Percentiles rank a stretch among this genome's conserved stretches.
Conservation (phyloP, 1,284 basidiomycete genomes). For the Ceratobasidium sp. region DNA sequence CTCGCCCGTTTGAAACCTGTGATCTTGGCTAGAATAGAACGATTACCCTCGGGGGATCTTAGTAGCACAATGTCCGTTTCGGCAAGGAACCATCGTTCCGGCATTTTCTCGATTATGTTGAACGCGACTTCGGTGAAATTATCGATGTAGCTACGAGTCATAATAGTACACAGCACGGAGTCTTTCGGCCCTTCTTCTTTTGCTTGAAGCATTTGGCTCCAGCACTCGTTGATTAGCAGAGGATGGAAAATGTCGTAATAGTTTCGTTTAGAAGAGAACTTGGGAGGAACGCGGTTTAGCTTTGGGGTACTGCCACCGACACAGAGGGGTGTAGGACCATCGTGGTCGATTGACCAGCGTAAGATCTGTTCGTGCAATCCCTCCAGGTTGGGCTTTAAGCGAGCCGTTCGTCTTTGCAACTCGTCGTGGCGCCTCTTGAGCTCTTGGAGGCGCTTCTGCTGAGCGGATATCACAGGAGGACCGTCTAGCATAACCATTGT, state of each 20-base stretch:
- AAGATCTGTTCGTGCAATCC: conserved; percentile 39
- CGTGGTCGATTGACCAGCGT: conserved; percentile 61
- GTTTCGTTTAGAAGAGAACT: conserved; percentile 74
- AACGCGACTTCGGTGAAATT: conserved; percentile 82
- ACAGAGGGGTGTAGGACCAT: conserved; percentile 70
- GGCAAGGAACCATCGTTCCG: conserved; percentile 78
- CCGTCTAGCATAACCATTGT: conserved; percentile 40
- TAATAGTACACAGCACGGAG: conserved; percentile 70
- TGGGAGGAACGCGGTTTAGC: conserved; percentile 67
- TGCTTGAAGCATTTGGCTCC: conserved; percentile 87
- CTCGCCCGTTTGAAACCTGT: conserved; percentile 68
- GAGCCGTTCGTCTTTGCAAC: conserved; percentile 29
- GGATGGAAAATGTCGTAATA: conserved; percentile 88
- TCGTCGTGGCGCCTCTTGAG: conserved; percentile 24
- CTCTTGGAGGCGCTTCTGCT: conserved; percentile 27
- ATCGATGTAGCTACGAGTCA: conserved; percentile 74
- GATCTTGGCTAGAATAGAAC: conserved; percentile 81
- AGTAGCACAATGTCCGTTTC: conserved; percentile 87
- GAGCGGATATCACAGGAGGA: conserved; percentile 21
- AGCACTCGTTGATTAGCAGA: conserved; percentile 90
- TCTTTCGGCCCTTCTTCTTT: conserved; percentile 72
- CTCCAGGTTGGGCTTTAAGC: conserved; percentile 32
- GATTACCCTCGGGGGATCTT: conserved; percentile 65
- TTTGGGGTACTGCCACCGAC: conserved; percentile 57
- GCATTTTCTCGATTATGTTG: conserved; percentile 67